These are phyloP conservation scores for Ophioceras dolichostomum DNA, from an alignment of 2,329 filamentous ascomycete genomes.

Conservation along the genomic window DNA sequence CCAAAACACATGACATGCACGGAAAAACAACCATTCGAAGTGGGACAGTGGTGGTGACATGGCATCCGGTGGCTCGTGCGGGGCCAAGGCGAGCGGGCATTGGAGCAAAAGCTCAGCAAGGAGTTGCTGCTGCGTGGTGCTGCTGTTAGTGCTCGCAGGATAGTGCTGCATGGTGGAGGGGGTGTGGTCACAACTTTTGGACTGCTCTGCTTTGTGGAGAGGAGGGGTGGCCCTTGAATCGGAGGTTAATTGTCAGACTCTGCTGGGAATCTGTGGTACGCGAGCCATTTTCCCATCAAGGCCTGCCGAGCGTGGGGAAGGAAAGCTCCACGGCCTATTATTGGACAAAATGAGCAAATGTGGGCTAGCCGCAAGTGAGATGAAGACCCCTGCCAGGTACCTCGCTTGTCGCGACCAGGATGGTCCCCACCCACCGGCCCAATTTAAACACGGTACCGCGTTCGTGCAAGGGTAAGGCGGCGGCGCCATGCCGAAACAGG, in stretches of 20 bases:
- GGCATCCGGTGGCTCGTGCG: neutral
- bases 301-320: conserved; percentile 3
- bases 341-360: no score
- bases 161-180: no score
- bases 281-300: neutral
- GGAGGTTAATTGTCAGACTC: neutral
- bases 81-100: no score
- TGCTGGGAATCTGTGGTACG: neutral
- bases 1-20: neutral
- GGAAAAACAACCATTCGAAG: no score
- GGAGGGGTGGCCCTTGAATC: neutral
- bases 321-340: no score
- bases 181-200: no score
- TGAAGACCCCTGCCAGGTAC: neutral
- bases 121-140: no score
- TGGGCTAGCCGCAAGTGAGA: neutral
- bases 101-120: no score
- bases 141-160: no score
- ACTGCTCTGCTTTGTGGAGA: neutral
- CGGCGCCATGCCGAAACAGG: neutral
- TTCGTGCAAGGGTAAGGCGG: neutral
- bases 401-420: neutral
- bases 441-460: neutral
- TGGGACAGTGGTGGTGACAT: no score
- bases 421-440: neutral